Conservation (phyloP, 352 stramenopile genomes). For the Achlya hypogyna region DNA sequence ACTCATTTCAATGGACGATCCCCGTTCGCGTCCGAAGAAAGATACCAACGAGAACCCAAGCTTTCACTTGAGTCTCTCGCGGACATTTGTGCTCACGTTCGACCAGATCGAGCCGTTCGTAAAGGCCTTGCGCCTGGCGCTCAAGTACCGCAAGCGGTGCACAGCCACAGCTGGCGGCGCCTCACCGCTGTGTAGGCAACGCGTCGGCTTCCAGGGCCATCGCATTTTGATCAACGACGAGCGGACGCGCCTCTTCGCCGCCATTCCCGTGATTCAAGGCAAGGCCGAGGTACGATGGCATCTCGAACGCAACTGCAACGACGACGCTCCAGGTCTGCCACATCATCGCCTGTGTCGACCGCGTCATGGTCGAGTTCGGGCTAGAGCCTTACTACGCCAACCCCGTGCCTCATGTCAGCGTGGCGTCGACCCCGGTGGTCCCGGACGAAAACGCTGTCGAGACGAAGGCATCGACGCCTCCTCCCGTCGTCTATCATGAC, state of each 20-base stretch:
- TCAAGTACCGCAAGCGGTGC: slow-evolving; percentile 63
- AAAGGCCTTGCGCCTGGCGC: slow-evolving; percentile 42
- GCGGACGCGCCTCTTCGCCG: slow-evolving; percentile 61
- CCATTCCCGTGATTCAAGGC: slow-evolving; percentile 37
- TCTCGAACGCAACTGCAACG: slow-evolving; percentile 18
- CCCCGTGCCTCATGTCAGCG: slow-evolving; percentile 70
- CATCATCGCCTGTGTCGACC: slow-evolving; percentile 11
- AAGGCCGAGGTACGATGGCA: slow-evolving; percentile 50
- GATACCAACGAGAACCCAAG: slow-evolving; percentile 8
- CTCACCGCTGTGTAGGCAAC: slow-evolving; percentile 47
- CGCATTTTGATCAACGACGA: slow-evolving; percentile 67
- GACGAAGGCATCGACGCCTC: slow-evolving; percentile 22
- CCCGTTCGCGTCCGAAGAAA: neutral
- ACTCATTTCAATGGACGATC: slow-evolving; percentile 29
- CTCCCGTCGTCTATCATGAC: slow-evolving; percentile 19
- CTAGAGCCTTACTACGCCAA: slow-evolving; percentile 18
- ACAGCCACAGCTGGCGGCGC: neutral
- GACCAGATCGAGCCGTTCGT: slow-evolving; percentile 65
- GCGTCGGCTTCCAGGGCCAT: slow-evolving; percentile 28
- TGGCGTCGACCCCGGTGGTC: slow-evolving; percentile 43
- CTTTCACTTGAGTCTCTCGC: slow-evolving; percentile 65
- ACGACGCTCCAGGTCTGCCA: neutral
- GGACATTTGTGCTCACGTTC: slow-evolving; percentile 60
- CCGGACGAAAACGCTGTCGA: slow-evolving; percentile 9
- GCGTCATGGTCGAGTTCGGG: neutral